Evolutionary conservation across 129 eudicot genomes (phyloP), one percentile per base, ranked within the genome.

Genomic region (Centella asiatica): DNA sequence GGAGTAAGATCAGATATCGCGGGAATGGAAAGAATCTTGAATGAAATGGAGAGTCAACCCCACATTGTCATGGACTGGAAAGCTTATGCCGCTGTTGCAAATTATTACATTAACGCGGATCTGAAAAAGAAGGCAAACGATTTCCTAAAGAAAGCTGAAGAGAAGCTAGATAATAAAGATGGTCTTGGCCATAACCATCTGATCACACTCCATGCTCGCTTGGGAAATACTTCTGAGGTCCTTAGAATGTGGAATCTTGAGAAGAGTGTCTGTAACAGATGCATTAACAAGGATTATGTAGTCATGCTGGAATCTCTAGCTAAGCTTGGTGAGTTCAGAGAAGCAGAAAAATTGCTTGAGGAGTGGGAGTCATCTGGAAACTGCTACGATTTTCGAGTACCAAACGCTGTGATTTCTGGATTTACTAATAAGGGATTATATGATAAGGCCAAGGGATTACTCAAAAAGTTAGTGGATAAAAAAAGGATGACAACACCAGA

Each of bases 61-160:
- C 66, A 79, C 39, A 77, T 92, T 29, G 63, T 69, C 23, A 77
- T 87, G 78, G 98, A 92, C 67, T 92, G 95, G 98, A 81, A 77
- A 66, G 84, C 96, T 4, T 92, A 84, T 62, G 77, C 98, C n/a
- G 85, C 73, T 57, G 88, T 78, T 45, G 98, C 94, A 44, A 81
- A 77, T 57, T 44, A 67, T 45, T 84, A 77, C 33, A 71, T 87
- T 11, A 76, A 71, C 40, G 90, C 67, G 19, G 80, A 60, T n/a
- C 65, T 79, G 10, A 48, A 34, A 44, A 73, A 77, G n/a, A 75
- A 87, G 72, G 95, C 95, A 18, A 73, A 65, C 46, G 58, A 32
- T 3, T 66, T 69, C 58, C 69, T 90, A 42, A 67, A 72, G 66
- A 79, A 77, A 76, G 86, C 94, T 10, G 98, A 90, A 84, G 79